Evolutionary conservation across 129 eudicot genomes (phyloP).

Genomic region (Silybum marianum): DNA sequence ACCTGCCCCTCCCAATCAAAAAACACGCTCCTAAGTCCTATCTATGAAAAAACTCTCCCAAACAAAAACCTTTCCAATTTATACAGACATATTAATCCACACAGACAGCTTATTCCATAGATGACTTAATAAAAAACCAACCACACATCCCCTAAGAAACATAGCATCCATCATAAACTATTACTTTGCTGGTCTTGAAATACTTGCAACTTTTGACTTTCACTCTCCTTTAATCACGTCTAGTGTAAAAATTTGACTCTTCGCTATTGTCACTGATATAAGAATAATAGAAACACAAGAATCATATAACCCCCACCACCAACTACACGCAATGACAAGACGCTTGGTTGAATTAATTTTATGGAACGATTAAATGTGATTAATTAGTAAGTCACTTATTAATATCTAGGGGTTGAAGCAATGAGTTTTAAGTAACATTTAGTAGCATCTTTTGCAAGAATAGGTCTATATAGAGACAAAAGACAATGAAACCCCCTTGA

Average conservation of each 20-base stretch:
- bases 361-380: background rate
- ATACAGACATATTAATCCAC: too few species aligned
- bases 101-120: too few species aligned
- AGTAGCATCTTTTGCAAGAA: background rate
- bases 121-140: too few species aligned
- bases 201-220: background rate
- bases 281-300: background rate
- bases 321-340: background rate
- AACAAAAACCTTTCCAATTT: too few species aligned
- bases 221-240: background rate
- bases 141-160: background rate
- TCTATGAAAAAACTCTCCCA: too few species aligned
- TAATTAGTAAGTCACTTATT: background rate
- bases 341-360: background rate
- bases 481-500: background rate
- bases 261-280: constrained; percentile 2
- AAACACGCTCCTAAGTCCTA: too few species aligned
- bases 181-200: constrained; percentile 1
- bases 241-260: constrained; percentile 1
- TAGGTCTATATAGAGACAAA: background rate
- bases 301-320: background rate
- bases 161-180: background rate
- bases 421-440: background rate
- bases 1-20: too few species aligned
- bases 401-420: constrained; percentile 9